Base-by-base conservation (phyloP, 2,329 filamentous ascomycete species). In the Bipolaris bicolor region DNA sequence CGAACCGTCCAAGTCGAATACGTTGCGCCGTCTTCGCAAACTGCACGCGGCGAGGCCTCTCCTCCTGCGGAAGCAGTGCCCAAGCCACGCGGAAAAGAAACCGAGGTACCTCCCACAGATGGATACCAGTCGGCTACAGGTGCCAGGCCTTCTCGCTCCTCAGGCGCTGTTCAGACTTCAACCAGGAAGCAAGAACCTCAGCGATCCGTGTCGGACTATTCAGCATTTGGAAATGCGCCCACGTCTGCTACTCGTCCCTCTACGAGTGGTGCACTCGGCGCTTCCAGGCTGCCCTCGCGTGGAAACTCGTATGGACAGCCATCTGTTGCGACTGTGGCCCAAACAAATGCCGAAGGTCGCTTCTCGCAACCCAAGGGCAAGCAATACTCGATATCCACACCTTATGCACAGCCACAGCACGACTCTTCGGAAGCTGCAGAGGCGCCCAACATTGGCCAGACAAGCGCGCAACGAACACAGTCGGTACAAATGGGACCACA, bases 1-100 rank as follows among this genome's bases (percentile, higher is more conserved):
- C 87, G 93, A 67, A 99, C 95, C 0, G 92, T 99, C 0, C 95
- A 99, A 78, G 91, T 99, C 60, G 95, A 99, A 80, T 99, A 99
- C 76, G 95, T 98, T 55, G 90, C 93, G 18, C 95, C 95, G 22
- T 88, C 89, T 24, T 96, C 92, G 5, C 88, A 94, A 71, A 97
- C 94, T 0, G 85, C 89, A 61, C 86, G 94, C 63, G 92, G 90
- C 29, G 86, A 86, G 53, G 62, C 73, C 33, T 77, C 76, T 24
- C 75, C 78, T 20, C 67, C 73, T 47, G 60, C 66, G 18, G 76
- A 74, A 52, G 61, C 74, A 47, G 65, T 77, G 63, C 72, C 83
- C 55, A 79, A 82, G 70, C 81, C 84, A 48, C 80, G 84, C 54
- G 82, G 82, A 62, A 82, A 84, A 60, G 58, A 63, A 15, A 33